phyloP scores from a whole-genome alignment of 306 rosid genomes.

The Vigna reflexopilosa region DNA sequence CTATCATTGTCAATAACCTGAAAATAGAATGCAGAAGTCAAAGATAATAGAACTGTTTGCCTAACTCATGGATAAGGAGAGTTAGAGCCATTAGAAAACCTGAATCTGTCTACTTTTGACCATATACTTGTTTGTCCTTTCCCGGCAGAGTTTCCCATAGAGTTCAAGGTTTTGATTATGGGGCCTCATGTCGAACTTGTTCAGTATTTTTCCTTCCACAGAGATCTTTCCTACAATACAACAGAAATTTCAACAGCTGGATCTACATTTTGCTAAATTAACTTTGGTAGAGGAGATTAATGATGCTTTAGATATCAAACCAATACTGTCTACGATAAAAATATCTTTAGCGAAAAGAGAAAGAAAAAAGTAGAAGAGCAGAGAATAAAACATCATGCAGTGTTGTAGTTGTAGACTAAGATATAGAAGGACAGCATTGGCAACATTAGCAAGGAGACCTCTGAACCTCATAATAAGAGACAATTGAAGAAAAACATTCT shows the following conservation, averaged over 20 bases:
- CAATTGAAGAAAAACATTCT: background rate
- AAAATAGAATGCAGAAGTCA: constrained; percentile 45
- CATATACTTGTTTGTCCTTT: constrained; percentile 75
- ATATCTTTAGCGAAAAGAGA: background rate
- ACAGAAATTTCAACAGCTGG: constrained; percentile 39
- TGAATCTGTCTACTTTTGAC: constrained; percentile 84
- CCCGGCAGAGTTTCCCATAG: constrained; percentile 87
- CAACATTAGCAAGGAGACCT: background rate
- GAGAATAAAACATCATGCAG: background rate
- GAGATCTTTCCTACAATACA: constrained; percentile 63
- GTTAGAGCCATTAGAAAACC: constrained; percentile 56
- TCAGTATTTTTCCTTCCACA: constrained; percentile 75
- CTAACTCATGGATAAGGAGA: constrained; percentile 14
- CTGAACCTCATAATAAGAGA: constrained; percentile 6
- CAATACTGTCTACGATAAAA: constrained; percentile 20
- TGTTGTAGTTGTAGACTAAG: background rate
- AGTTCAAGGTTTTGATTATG: constrained; percentile 71
- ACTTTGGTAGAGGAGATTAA: constrained; percentile 15
- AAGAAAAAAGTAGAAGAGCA: background rate
- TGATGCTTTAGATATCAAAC: constrained; percentile 32
- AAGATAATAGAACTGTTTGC: constrained; percentile 20
- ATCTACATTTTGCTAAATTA: constrained; percentile 40
- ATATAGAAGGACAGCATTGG: background rate
- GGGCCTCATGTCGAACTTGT: constrained; percentile 91
- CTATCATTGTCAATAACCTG: constrained; percentile 78